Evolutionary conservation across 2,329 filamentous ascomycete genomes (phyloP), one percentile per base, ranked within the genome.

Genomic region (Phialophora chinensis): DNA sequence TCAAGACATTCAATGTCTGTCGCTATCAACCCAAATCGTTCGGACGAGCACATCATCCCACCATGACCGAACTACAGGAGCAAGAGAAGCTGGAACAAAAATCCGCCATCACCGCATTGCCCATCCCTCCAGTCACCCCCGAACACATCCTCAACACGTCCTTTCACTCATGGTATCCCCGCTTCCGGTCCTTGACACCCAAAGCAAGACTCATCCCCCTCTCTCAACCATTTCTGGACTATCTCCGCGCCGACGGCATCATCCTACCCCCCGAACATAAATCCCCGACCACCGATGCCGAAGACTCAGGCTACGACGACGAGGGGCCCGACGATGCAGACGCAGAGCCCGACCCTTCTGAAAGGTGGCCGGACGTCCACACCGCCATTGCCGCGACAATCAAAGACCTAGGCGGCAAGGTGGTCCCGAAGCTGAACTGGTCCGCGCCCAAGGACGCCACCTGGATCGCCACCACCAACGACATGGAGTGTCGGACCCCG

Each of bases 381-480:
- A 82, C 88, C 53, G 79, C 86, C 64, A 92, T 99, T 77, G 90
- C 89, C 76, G 82, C 87, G 27, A 91, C 87, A 50, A 97, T 99
- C 69, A 79, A 83, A 12, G 90, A 93, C 73, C 85, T 98, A 0
- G 93, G 92, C 17, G 94, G 94, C 66, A 88, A 89, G 67, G 93
- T 97, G 8, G 89, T 91, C 1, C 95, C 95, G 0, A 99, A 99
- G 79, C 82, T 99, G 55, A 98, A 98, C 81, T 99, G 95, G 95
- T 97, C 93, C 5, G 90, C 93, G 3, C 95, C 95, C 3, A 97
- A 97, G 78, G 95, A 99, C 76, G 95, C 95, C 8, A 92, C 91
- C 25, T 97, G 93, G 90, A 97, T 99, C 78, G 79, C 89, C 79
- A 80, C 86, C 77, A 94, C 84, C 79, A 99, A 99, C 78, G 96